Base-by-base conservation (phyloP, 1,284 basidiomycete species). In the Mrakiaceae sp. region DNA sequence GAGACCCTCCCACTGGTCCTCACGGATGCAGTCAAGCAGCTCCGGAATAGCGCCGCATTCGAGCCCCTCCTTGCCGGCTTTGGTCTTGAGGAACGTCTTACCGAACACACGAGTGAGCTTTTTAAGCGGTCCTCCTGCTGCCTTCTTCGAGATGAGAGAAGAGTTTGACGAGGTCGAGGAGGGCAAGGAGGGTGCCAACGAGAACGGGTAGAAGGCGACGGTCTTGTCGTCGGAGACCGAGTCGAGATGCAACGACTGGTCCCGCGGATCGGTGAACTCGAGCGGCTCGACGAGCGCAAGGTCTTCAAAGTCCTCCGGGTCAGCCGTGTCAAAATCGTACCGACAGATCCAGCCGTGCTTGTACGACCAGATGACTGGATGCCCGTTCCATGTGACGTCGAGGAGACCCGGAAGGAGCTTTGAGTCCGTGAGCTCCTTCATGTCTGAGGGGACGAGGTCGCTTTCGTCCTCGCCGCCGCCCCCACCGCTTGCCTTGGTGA, bases 321-420 rank as follows among this genome's bases (percentile, higher is more conserved):
- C 43, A 48, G 63, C 11, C 12, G 55, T 4, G 40, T 51, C 27
- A 14, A n/a, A 11, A n/a, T 50, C 50, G 0, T 74, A 73, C 43
- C 70, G 68, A 70, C 77, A 76, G 48, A 77, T 74, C 77, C 78
- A 79, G 10, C 70, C 69, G 48, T 76, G 71, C 39, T 74, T 70
- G 1, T 67, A 52, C 12, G 73, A 70, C 54, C 73, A 72, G 9
- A 73, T 71, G 39, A 78, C 72, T 0, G 77, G 77, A 61, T 75
- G 71, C 3, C 71, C 71, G 55, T 71, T 70, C 69, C 69, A 78
- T 3, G 71, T 69, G 46, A 77, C 54, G 42, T 70, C 74, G 12
- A 79, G 68, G 46, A 78, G 60, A 10, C 74, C 71, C 0, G 78
- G 78, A 0, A 78, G 60, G 44, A 74, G 48, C 40, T 62, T 60